Evolutionary conservation across 2,329 filamentous ascomycete species (phyloP), one percentile per base, ranked within the genome.

Genomic region (Dothideomycetes sp.): DNA sequence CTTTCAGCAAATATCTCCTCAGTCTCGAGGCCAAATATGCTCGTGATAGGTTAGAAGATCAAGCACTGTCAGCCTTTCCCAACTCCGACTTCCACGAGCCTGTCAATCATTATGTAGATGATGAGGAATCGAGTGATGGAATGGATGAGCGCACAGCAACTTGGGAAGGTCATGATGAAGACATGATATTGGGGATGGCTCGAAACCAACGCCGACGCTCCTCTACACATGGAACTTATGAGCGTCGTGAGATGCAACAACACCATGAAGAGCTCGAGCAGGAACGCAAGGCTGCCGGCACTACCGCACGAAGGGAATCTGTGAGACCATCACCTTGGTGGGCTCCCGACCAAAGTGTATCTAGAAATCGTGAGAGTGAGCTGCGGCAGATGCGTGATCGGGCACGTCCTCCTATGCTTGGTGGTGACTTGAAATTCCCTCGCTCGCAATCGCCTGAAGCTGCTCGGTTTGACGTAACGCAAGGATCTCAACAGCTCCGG

Each of bases 321-420:
- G 35, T 42, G 8, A 35, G 44, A 19, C 37, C 37, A n/a, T 57
- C 53, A 4, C 56, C 57, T 10, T 68, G 65, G 58, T 63, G 63
- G 45, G 64, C 62, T 34, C 56, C 61, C 8, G 50, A 48, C 27
- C 42, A 44, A 23, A 41, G 40, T 17, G 29, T n/a, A 5, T 40
- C 37, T n/a, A 34, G 32, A 10, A 50, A 61, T 36, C 58, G 54
- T 28, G 63, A 69, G 41, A 51, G 49, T 15, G 66, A 68, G 44
- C 49, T 76, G 27, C 64, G 70, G 46, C 67, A 69, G 18, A 73
- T 77, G 65, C 70, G 70, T 16, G 78, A 78, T 45, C 67, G 68
- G 30, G 71, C 72, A 18, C 73, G 71, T 29, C 89, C 89, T 28
- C 89, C 89, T 8, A 93, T 96, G 87, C 75, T 94, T 9, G 89